Evolutionary conservation across 208 protist genomes (phyloP).

Genomic region (Acanthamoeba lenticulata): DNA sequence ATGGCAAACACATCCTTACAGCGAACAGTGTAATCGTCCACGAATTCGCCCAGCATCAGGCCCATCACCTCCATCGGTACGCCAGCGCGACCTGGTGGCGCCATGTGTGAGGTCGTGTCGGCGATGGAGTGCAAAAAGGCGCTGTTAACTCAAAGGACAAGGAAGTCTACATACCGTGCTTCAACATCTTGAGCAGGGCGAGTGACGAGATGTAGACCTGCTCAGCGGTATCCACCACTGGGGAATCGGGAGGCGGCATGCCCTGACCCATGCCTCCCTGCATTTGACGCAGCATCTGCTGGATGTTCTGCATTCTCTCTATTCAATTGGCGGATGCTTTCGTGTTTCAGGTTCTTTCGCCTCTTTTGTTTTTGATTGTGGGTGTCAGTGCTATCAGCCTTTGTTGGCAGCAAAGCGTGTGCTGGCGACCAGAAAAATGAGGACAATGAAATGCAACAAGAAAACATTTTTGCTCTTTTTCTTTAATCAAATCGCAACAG

Average conservation of each 20-base stretch:
- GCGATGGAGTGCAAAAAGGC: no score
- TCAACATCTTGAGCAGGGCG: conserved; percentile 99
- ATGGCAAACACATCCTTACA: conserved; percentile 99
- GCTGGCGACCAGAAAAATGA: background rate
- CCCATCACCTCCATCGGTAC: conserved; percentile 99
- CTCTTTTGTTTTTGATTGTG: background rate
- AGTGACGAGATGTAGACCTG: conserved; percentile 99
- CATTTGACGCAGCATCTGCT: conserved; percentile 70
- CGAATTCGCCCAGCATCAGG: conserved; percentile 99
- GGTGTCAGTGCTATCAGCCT: background rate
- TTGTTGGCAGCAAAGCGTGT: background rate
- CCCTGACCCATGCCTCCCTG: conserved; percentile 68
- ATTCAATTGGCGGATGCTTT: background rate
- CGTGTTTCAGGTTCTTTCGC: no score
- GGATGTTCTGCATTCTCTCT: conserved; percentile 65
- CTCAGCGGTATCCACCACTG: conserved; percentile 97
- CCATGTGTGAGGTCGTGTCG: background rate
- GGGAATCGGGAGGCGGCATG: conserved; percentile 81
- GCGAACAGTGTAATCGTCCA: conserved; percentile 99
- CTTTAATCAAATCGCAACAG: background rate
- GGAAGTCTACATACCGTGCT: conserved; percentile 95
- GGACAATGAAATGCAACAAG: background rate
- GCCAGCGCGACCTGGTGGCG: conserved; percentile 91
- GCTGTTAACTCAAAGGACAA: no score
- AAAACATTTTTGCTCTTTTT: background rate